These are phyloP conservation scores for Rhodamnia argentea DNA, from an alignment of 345 rosid genomes.

Conservation along the genomic window DNA sequence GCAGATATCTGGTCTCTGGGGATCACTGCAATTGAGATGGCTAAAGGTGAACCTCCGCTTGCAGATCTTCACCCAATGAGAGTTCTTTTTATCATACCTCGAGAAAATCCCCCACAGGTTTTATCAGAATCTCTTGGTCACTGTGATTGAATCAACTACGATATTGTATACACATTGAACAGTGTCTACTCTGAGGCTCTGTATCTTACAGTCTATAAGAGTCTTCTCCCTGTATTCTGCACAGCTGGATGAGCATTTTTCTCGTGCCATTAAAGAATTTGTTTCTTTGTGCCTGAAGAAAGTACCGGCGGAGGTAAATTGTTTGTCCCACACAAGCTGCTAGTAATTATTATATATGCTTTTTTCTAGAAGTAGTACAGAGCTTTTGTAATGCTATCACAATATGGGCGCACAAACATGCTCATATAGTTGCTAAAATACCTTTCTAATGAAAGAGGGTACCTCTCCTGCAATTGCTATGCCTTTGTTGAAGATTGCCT, in stretches of 20 bases:
- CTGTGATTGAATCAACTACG: constrained; percentile 3
- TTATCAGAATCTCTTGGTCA: constrained; percentile 12
- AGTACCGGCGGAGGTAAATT: constrained; percentile 78
- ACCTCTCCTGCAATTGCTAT: background rate
- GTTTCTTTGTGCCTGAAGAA: constrained; percentile 91
- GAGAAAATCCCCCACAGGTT: constrained; percentile 99
- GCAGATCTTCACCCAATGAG: constrained; percentile 99
- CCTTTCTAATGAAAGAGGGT: background rate
- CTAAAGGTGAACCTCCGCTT: constrained; percentile 99
- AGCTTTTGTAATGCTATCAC: background rate
- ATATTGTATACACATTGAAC: background rate
- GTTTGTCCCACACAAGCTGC: background rate
- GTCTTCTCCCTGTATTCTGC: constrained; percentile 9
- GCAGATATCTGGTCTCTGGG: constrained; percentile 99
- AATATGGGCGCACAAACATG: background rate
- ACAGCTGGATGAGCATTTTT: constrained; percentile 99
- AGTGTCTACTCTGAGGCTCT: background rate
- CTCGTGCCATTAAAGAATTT: constrained; percentile 95
- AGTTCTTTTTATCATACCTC: constrained; percentile 97
- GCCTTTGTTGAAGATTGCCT: background rate
- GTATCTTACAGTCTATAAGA: constrained; percentile 6
- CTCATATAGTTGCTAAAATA: background rate
- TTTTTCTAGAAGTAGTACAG: background rate
- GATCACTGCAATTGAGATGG: constrained; percentile 98
- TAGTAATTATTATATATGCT: background rate